Evolutionary conservation across 495 filamentous ascomycete species (phyloP).

Genomic region (Xylaria curta): DNA sequence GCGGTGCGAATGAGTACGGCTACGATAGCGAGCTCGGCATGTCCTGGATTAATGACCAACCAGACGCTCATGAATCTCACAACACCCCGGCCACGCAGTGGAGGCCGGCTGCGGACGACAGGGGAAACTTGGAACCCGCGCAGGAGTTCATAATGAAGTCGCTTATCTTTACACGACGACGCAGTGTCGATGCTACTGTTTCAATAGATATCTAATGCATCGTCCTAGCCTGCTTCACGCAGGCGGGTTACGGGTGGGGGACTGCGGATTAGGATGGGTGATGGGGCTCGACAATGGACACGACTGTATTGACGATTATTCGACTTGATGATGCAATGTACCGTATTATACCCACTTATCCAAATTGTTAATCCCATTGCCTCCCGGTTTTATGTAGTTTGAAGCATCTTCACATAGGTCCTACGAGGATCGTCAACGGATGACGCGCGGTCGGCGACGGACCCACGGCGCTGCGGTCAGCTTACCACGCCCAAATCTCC

Average conservation of each 20-base stretch:
- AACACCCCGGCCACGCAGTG: constrained; percentile 5
- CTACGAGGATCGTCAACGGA: neutral
- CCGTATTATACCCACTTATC: neutral
- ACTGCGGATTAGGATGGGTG: neutral
- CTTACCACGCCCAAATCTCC: neutral
- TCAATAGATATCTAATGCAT: neutral
- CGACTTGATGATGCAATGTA: neutral
- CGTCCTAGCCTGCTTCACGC: neutral
- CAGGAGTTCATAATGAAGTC: constrained; percentile 26
- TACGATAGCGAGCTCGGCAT: constrained; percentile 28
- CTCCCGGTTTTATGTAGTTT: neutral
- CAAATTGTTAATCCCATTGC: neutral
- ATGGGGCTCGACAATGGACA: neutral
- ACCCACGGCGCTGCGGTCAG: neutral
- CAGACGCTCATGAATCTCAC: neutral
- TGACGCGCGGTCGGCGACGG: neutral
- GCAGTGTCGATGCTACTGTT: neutral
- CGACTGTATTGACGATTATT: neutral
- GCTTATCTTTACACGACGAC: constrained; percentile 20
- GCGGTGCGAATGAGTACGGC: constrained; percentile 29
- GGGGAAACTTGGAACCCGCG: neutral
- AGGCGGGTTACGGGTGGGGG: neutral
- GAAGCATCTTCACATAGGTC: neutral
- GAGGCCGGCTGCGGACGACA: neutral
- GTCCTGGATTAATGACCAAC: constrained; percentile 11